These are phyloP conservation scores for Colletotrichum simmondsii DNA, from an alignment of 2,329 filamentous ascomycete genomes.

Conservation along the genomic window DNA sequence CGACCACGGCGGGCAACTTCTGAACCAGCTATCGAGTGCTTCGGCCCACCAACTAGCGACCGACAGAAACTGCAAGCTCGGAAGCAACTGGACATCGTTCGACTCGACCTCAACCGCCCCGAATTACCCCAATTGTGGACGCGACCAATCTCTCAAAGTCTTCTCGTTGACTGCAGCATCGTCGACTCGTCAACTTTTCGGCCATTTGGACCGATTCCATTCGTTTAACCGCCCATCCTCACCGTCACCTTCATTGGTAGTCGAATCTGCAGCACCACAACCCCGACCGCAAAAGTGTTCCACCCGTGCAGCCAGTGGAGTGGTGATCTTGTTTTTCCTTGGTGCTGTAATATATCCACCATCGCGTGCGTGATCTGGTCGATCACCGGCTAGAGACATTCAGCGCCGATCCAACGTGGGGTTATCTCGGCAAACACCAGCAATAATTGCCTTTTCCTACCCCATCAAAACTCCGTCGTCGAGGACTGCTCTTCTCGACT, in stretches of 20 bases:
- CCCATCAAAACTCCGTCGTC: neutral
- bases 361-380: slow-evolving; percentile 27
- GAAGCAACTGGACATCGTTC: neutral
- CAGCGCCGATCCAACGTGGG: slow-evolving; percentile 33
- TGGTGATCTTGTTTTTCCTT: slow-evolving; percentile 28
- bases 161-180: neutral
- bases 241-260: slow-evolving; percentile 3
- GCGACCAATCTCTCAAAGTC: neutral
- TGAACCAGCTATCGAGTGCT: neutral
- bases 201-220: slow-evolving; percentile 10
- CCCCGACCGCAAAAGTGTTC: neutral
- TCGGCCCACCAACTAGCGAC: neutral
- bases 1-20: neutral
- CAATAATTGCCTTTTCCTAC: neutral
- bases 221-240: slow-evolving; percentile 18
- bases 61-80: neutral
- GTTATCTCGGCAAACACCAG: slow-evolving; percentile 6
- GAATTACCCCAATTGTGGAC: neutral
- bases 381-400: slow-evolving; percentile 24
- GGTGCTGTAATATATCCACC: slow-evolving; percentile 27
- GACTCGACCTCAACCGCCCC: neutral
- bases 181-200: neutral
- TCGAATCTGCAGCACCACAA: neutral
- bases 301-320: slow-evolving; percentile 6
- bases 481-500: neutral